Evolutionary conservation across 257 asterid species (phyloP), one percentile per base, ranked within the genome.

Genomic region (Rhazya stricta): DNA sequence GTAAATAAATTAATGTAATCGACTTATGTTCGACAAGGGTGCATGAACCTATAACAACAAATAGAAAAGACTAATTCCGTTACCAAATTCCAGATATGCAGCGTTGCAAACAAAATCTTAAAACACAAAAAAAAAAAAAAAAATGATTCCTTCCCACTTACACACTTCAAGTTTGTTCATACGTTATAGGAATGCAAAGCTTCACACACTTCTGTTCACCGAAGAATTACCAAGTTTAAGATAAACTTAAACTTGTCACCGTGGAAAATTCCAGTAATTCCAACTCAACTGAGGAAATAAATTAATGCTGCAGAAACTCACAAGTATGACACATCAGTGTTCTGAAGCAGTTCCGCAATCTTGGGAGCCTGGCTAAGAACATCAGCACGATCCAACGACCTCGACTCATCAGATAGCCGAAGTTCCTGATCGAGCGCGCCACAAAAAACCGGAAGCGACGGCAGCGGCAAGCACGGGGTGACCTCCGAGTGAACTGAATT

Each of bases 401-500:
- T 84, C 54, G 88, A 78, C 82, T 86, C 74, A 72, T 93, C 96
- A 25, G 87, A 83, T 76, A 95, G 79, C 72, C 90, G 84, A 61
- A 92, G 88, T 57, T 88, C 94, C 85, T 89, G 96, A 82, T 91
- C 94, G 7, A 85, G 87, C 57, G 96, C 92, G 37, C 99, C 97
- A 78, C 99, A 92, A 76, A 87, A 89, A 73, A 95, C 98, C 69
- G 99, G 98, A 25, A 95, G 90, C 77, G 98, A 85, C 81, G 98
- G 98, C 80, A 95, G 80, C 75, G 97, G 97, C 89, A 95, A 71
- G 86, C 92, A 85, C 74, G 91, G 84, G 67, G 96, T 91, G 76
- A 91, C 92, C 81, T 95, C 99, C 50, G 96, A 86, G 84, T 95
- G 94, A 72, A 92, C 86, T 23, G 97, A 88, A 79, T 91, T 95